These are phyloP conservation scores for Trypanosoma vivax DNA, from an alignment of 208 protist species.

Conservation along the genomic window DNA sequence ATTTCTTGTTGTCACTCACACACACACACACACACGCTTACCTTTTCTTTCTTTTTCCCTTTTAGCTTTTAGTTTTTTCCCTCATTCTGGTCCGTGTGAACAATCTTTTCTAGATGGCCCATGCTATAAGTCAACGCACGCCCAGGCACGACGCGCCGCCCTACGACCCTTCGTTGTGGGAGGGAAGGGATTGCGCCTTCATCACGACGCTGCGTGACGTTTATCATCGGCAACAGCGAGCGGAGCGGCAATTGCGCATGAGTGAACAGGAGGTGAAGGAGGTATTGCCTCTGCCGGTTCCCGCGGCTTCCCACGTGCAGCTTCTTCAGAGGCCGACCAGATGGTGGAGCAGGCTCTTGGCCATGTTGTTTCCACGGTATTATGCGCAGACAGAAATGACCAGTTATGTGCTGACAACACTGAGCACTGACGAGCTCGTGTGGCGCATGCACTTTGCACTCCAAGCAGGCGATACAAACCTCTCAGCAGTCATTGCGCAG, in stretches of 20 bases:
- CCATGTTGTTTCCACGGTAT: slow-evolving; percentile 29
- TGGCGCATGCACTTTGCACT: slow-evolving; percentile 65
- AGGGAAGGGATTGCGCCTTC: slow-evolving; percentile 45
- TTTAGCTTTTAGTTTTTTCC: too few species aligned
- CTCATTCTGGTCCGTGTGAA: not conserved
- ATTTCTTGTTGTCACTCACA: too few species aligned
- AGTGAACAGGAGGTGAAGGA: not conserved
- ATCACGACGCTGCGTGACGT: slow-evolving; percentile 29
- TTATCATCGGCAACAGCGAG: slow-evolving; percentile 20
- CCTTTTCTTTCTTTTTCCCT: too few species aligned
- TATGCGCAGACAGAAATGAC: slow-evolving; percentile 24
- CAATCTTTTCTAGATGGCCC: not conserved
- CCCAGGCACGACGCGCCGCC: slow-evolving; percentile 54
- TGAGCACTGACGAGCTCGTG: slow-evolving; percentile 53
- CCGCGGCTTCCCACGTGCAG: slow-evolving; percentile 4
- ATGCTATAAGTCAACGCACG: slow-evolving; percentile 18
- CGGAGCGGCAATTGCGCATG: slow-evolving; percentile 10
- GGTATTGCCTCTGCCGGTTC: not conserved
- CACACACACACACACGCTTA: too few species aligned
- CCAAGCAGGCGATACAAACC: slow-evolving; percentile 45
- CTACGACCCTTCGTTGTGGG: slow-evolving; percentile 56
- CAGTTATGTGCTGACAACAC: slow-evolving; percentile 11
- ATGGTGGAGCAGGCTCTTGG: slow-evolving; percentile 17
- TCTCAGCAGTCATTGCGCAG: slow-evolving; percentile 52
- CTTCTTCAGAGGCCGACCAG: not conserved